Evolutionary conservation across 441 rosid genomes (phyloP).

Genomic region (Mallotus repandus): DNA sequence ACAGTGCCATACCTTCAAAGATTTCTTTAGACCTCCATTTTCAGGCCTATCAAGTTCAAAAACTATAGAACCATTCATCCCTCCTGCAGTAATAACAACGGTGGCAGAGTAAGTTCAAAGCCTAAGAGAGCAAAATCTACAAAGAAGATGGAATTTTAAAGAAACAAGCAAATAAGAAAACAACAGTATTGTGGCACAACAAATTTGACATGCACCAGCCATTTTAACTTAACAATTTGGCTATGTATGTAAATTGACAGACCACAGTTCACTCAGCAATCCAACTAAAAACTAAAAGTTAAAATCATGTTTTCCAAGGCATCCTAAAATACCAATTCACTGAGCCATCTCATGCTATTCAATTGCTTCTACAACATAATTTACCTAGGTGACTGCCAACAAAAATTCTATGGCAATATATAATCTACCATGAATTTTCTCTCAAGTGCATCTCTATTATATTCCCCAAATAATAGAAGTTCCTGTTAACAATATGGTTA

Average conservation of each 20-base stretch:
- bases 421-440: not conserved
- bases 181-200: not conserved
- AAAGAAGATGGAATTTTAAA: not conserved
- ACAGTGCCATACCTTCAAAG: constrained; percentile 56
- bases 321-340: not conserved
- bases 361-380: not conserved
- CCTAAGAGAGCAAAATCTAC: not conserved
- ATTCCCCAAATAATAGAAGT: not conserved
- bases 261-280: not conserved
- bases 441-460: not conserved
- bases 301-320: not conserved
- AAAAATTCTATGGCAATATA: not conserved
- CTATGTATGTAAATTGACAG: not conserved
- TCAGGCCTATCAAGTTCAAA: constrained; percentile 92
- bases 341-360: not conserved
- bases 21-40: constrained; percentile 77
- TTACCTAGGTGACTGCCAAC: not conserved
- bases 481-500: not conserved
- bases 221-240: not conserved
- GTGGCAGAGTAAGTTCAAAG: not conserved
- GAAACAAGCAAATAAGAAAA: not conserved
- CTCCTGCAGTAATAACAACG: constrained; percentile 51
- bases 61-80: constrained; percentile 84
- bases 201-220: not conserved
- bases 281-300: not conserved